Evolutionary conservation across 257 asterid species (phyloP), one percentile per base, ranked within the genome.

Genomic region (Phtheirospermum japonicum): DNA sequence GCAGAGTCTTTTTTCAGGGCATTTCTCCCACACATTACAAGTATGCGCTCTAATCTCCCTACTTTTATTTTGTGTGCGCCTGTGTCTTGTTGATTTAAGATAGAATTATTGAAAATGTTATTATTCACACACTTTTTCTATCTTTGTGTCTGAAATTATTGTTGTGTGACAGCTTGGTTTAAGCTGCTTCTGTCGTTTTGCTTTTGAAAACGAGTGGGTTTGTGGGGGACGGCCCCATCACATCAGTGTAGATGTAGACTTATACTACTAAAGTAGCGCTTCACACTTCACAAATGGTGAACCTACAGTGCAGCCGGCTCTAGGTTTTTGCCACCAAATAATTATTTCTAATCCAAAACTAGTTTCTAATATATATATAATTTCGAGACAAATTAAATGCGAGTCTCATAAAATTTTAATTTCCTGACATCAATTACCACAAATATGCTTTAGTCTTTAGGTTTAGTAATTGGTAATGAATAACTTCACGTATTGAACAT

Each of bases 1-100:
- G 79, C 62, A 77, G 76, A 65, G 78, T 92, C 9, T 87, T 92
- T 72, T 92, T 92, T 61, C 97, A 92, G 79, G 79, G 94, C 46
- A 79, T 89, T 77, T 92, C 99, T 39, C 99, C 99, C 49, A 85
- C 96, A 11, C 99, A 92, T 49, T 87, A 89, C 85, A 73, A 82
- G 99, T 92, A 23, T 23, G n/a, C n/a, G n/a, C n/a, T n/a, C n/a
- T n/a, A n/a, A n/a, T n/a, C n/a, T n/a, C n/a, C n/a, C n/a, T n/a
- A n/a, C n/a, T n/a, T n/a, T n/a, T n/a, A n/a, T n/a, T n/a, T n/a
- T n/a, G n/a, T n/a, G n/a, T n/a, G n/a, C n/a, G n/a, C n/a, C n/a
- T n/a, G n/a, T n/a, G n/a, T n/a, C n/a, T n/a, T n/a, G n/a, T n/a
- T 23, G 28, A 23, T 23, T n/a, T n/a, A n/a, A n/a, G n/a, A n/a